Base-by-base conservation (phyloP, 139 green algal genomes). In the Chlorella sp. region DNA sequence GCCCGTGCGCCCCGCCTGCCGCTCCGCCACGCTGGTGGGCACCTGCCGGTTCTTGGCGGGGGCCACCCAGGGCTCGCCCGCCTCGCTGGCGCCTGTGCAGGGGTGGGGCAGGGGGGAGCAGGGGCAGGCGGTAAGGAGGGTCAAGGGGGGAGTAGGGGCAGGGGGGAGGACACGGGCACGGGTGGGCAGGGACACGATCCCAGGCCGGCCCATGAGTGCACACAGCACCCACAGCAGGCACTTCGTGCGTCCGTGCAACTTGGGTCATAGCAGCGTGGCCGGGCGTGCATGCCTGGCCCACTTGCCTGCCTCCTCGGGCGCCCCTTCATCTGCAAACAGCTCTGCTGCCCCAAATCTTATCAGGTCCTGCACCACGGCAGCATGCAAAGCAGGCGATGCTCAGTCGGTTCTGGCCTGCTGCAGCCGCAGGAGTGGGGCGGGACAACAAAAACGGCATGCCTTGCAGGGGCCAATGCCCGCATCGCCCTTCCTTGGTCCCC, bases 241-340 rank as follows among this genome's bases (percentile, higher is more conserved):
- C 3, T 26, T 16, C 64, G 11, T 7, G 22, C 21, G 21, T 26
- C 11, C n/a, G n/a, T n/a, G n/a, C n/a, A n/a, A n/a, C n/a, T n/a
- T 16, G 64, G 64, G 64, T 73, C 22, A 14, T 30, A 16, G 22
- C 21, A 73, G 64, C 22, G 11, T 26, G 21, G 5, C 2, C 7
- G 5, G 71, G 28, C 26, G 71, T 37, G 28, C 28, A 19, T 28
- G 71, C 71, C 39, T 9, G 28, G 14, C 30, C 48, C 39, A 34
- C 78, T 66, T 66, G 40, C 78, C 78, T 84, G 26, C 26, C 42
- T 37, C 40, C 40, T 60, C 48, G 12, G 77, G 21, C 37, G 39
- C 78, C 40, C 53, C 42, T 48, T 88, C 83, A 11, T 88, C 83
- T 11, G 83, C 83, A 88, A 88, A 88, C 37, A 88, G 83, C 36